Evolutionary conservation across 2,329 filamentous ascomycete genomes (phyloP).

Genomic region (Zopfia rhizophila): DNA sequence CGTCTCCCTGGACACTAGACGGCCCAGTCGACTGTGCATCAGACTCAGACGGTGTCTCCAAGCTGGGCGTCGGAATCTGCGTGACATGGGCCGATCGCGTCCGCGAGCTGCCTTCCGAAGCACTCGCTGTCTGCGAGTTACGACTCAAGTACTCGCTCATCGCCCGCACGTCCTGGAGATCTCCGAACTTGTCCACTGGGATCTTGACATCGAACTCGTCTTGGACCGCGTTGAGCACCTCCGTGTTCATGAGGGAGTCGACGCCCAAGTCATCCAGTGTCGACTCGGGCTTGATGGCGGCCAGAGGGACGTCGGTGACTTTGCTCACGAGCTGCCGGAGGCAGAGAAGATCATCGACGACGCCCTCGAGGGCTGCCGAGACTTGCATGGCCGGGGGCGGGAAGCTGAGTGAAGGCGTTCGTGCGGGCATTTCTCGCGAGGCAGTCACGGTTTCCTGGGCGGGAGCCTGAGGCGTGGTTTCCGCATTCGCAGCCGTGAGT

Average conservation of each 20-base stretch:
- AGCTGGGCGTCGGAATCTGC: too few species aligned
- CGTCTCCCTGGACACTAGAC: too few species aligned
- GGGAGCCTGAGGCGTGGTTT: background rate
- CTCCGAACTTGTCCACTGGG: background rate
- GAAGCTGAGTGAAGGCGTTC: background rate
- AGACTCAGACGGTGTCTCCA: too few species aligned
- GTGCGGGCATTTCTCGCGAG: background rate
- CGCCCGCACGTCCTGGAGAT: background rate
- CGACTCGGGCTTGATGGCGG: background rate
- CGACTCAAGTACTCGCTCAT: background rate
- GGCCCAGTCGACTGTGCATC: too few species aligned
- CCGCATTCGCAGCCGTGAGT: background rate
- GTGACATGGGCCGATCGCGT: too few species aligned
- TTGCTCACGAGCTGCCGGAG: background rate
- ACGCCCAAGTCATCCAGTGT: slow-evolving; percentile 3
- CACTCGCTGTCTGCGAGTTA: too few species aligned
- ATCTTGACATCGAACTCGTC: background rate
- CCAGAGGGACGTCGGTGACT: background rate
- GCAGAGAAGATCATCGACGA: too few species aligned
- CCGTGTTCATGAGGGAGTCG: slow-evolving; percentile 5
- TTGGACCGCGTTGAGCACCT: background rate
- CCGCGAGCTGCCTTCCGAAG: too few species aligned
- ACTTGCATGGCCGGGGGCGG: background rate
- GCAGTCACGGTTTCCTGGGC: background rate
- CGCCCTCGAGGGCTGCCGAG: too few species aligned